phyloP scores from a whole-genome alignment of 2,329 filamentous ascomycete genomes.

The Cryphonectria carpinicola region DNA sequence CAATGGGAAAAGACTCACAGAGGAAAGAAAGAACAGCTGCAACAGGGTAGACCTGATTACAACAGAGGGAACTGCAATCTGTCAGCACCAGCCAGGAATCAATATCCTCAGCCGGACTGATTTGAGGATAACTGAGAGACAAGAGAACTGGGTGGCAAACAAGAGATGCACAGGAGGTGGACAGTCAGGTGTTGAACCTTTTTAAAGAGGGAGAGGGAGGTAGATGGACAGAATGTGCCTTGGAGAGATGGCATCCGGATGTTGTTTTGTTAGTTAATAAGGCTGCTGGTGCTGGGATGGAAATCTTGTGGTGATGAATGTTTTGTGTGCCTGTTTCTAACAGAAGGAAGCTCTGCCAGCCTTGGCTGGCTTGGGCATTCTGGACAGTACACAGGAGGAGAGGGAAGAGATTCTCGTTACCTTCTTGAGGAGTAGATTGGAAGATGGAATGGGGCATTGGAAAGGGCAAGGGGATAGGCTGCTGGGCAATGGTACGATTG shows the following conservation, averaged over 20 bases:
- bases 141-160: background rate
- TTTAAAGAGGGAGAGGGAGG: background rate
- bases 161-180: background rate
- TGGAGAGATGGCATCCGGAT: background rate
- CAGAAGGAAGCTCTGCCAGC: background rate
- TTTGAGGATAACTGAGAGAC: background rate
- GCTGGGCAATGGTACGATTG: background rate
- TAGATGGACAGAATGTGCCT: background rate
- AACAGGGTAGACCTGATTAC: background rate
- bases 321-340: background rate
- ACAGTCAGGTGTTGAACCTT: background rate
- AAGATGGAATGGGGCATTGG: background rate
- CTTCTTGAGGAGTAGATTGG: background rate
- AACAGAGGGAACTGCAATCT: background rate
- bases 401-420: background rate
- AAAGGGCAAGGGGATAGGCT: background rate
- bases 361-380: background rate
- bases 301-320: background rate
- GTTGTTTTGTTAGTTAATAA: background rate
- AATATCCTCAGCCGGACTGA: background rate
- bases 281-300: background rate
- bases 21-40: background rate
- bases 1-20: background rate
- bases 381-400: background rate
- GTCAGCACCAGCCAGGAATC: background rate